Conservation (phyloP, 1,284 basidiomycete genomes). For the Salmacisia buchloeana region DNA sequence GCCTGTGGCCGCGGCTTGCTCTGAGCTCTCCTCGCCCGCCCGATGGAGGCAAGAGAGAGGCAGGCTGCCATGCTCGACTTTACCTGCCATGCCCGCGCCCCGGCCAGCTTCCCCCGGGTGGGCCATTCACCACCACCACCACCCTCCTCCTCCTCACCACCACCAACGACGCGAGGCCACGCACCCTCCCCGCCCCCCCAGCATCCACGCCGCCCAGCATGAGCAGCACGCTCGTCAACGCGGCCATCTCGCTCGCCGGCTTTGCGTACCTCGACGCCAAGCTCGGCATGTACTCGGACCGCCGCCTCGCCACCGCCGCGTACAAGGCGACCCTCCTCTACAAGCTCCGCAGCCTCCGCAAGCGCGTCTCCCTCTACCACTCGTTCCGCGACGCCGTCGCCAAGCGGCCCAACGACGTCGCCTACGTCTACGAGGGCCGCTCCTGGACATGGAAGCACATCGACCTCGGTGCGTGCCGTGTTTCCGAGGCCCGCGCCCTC, state of each 20-base stretch:
- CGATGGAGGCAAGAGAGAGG: too few relatives aligned
- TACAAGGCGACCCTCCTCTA: slow-evolving; percentile 16
- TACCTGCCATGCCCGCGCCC: background rate
- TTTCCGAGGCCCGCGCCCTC: background rate
- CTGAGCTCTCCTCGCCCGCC: too few relatives aligned
- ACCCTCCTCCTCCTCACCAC: background rate
- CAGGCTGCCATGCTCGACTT: too few relatives aligned
- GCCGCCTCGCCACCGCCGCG: slow-evolving; percentile 21
- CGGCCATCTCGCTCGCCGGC: slow-evolving; percentile 33
- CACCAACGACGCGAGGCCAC: too few relatives aligned
- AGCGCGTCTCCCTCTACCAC: slow-evolving; percentile 32
- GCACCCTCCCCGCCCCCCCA: background rate
- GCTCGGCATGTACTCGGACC: slow-evolving; percentile 29
- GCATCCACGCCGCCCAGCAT: background rate
- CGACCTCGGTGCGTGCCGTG: slow-evolving; percentile 19
- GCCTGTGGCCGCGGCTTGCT: too few relatives aligned
- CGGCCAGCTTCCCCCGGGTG: too few relatives aligned
- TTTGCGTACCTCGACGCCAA: slow-evolving; percentile 44
- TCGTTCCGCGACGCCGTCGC: slow-evolving; percentile 28
- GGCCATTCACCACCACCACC: background rate
- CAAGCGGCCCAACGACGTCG: slow-evolving; percentile 27
- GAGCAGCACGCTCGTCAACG: slow-evolving; percentile 23
- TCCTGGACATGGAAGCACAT: slow-evolving; percentile 36
- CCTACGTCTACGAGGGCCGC: slow-evolving; percentile 39
- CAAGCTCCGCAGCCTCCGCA: slow-evolving; percentile 19